Evolutionary conservation across 2,329 filamentous ascomycete genomes (phyloP), one percentile per base, ranked within the genome.

Genomic region (Xylariaceae sp.): DNA sequence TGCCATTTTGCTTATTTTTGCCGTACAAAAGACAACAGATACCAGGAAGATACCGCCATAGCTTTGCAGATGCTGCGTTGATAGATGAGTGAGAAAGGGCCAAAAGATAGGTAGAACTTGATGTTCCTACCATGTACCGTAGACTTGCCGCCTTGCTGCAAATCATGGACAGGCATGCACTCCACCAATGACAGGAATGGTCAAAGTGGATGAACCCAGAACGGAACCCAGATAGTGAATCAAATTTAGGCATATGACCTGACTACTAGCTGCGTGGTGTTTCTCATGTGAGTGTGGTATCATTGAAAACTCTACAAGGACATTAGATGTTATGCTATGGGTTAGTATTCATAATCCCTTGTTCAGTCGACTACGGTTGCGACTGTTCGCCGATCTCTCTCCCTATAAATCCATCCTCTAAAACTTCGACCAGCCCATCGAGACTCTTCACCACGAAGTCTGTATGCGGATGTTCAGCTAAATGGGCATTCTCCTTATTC

Each of bases 321-420:
- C 22, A 7, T 5, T 27, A 7, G 22, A 27, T 27, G 22, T 4
- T 27, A 27, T 27, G 22, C 22, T 7, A 7, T 5, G 7, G 7
- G 4, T 27, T 27, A 4, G 22, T 27, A 27, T 7, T 27, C 22
- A n/a, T 27, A 7, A 5, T 27, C 22, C 7, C 22, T 5, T 27
- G 22, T 27, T 27, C 7, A 27, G 22, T 27, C 22, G 22, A 27
- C 22, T 27, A 27, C 4, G 22, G 22, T 27, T 27, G 22, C 22
- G 22, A 27, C 22, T 27, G 4, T 7, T 27, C 22, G 22, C 7
- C 22, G 22, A 66, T 57, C 31, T 67, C 59, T 41, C 70, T 65
- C 5, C 84, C 85, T 45, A 78, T 74, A 62, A 92, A 92, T 0
- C 90, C 90, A 1, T 77, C 70, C 55, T 95, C 89, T 22, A 96